phyloP scores from a whole-genome alignment of 2,329 filamentous ascomycete species.

The Fusarium mundagurra region DNA sequence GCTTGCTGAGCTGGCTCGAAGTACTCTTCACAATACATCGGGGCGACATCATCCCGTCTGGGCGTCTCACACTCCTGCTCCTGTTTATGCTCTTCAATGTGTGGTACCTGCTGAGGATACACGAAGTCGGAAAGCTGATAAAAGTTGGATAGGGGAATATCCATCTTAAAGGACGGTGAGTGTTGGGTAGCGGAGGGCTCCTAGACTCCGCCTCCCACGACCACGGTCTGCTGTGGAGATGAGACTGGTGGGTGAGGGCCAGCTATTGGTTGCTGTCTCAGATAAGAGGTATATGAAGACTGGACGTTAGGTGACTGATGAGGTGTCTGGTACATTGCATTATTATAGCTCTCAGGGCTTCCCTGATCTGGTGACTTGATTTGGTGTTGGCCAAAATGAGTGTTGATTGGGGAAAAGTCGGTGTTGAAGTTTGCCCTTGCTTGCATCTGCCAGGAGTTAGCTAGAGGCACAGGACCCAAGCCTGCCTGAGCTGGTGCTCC shows the following conservation, averaged over 20 bases:
- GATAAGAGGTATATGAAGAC: not conserved
- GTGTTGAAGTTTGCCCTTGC: not conserved
- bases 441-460: not conserved
- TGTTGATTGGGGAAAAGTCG: slow-evolving; percentile 8
- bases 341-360: not conserved
- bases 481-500: not conserved
- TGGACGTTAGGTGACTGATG: not conserved
- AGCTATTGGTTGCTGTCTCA: not conserved
- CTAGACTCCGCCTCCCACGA: slow-evolving; percentile 16
- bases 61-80: not conserved
- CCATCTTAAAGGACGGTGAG: not conserved
- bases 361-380: not conserved
- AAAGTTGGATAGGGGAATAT: not conserved
- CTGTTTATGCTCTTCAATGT: not conserved
- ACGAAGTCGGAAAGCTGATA: not conserved
- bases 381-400: not conserved
- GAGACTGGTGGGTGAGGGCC: not conserved
- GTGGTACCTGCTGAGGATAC: not conserved
- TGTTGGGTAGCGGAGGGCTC: slow-evolving; percentile 10
- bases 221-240: not conserved
- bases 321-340: not conserved
- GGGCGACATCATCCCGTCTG: not conserved
- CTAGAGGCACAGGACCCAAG: not conserved
- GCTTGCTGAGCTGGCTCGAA: not conserved
- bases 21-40: not conserved